Conservation (phyloP, 108 stramenopile genomes). For the Parmales sp. region DNA sequence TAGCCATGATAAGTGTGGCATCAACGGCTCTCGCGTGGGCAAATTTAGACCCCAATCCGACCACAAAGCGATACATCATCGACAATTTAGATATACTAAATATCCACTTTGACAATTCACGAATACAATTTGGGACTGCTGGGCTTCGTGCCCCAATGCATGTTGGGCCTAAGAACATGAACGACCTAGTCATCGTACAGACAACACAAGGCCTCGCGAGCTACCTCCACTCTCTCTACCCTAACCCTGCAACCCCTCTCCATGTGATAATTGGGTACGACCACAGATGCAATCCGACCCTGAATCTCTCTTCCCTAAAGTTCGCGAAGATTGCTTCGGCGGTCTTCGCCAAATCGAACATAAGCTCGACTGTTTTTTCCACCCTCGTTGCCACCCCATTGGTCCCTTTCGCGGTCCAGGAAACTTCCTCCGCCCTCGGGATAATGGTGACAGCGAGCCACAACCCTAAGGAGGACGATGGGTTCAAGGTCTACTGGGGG, state of each 20-base stretch:
- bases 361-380: constrained; percentile 69
- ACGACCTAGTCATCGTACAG: constrained; percentile 87
- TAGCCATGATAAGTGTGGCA: no score
- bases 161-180: constrained; percentile 79
- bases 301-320: constrained; percentile 59
- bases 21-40: no score
- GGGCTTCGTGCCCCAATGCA: constrained; percentile 81
- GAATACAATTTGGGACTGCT: constrained; percentile 89
- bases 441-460: constrained; percentile 97
- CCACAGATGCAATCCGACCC: constrained; percentile 54
- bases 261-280: constrained; percentile 81
- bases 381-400: constrained; percentile 78
- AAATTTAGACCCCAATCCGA: no score
- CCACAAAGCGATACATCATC: no score
- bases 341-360: constrained; percentile 64
- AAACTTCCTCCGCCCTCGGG: constrained; percentile 56
- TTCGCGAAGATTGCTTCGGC: constrained; percentile 79
- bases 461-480: constrained; percentile 91
- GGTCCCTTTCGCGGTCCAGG: constrained; percentile 65
- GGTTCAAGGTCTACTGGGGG: constrained; percentile 93
- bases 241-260: not conserved
- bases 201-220: constrained; percentile 68
- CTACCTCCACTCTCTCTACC: constrained; percentile 22
- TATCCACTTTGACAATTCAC: no score
- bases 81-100: no score